Conservation (phyloP, 176 grass and related monocot species). For the Oryza glumipatula region DNA sequence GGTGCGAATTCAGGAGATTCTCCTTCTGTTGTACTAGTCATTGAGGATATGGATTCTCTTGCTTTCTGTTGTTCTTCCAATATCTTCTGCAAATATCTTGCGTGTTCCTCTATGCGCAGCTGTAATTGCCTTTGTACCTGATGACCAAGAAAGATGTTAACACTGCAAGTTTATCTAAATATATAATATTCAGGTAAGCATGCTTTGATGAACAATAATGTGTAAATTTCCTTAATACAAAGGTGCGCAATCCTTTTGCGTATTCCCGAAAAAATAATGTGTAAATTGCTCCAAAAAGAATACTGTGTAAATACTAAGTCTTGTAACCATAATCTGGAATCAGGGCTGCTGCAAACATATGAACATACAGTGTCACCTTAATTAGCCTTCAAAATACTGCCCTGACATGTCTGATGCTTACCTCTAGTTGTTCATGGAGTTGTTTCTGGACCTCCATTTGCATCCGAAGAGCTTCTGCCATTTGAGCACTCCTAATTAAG, state of each 20-base stretch:
- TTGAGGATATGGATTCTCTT: slow-evolving; percentile 36
- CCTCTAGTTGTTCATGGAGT: slow-evolving; percentile 84
- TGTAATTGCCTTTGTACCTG: slow-evolving; percentile 86
- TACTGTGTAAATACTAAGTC: neutral
- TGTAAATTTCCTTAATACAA: neutral
- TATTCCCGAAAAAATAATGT: neutral
- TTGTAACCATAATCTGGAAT: neutral
- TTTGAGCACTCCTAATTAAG: slow-evolving; percentile 50
- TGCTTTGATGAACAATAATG: neutral
- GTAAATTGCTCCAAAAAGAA: neutral
- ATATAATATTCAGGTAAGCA: neutral
- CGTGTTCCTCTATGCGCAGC: slow-evolving; percentile 79
- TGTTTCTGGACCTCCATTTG: slow-evolving; percentile 97
- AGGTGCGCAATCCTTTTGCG: no score
- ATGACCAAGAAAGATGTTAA: neutral
- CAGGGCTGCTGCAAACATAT: neutral
- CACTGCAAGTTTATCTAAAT: neutral
- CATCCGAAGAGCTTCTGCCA: slow-evolving; percentile 74
- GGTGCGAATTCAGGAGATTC: slow-evolving; percentile 3
- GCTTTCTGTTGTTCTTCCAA: slow-evolving; percentile 69
- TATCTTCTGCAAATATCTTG: slow-evolving; percentile 82
- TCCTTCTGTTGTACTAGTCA: slow-evolving; percentile 28
- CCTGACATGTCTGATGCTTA: slow-evolving; percentile 17
- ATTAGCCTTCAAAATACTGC: neutral
- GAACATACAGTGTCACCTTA: neutral